Evolutionary conservation across 345 rosid species (phyloP).

Genomic region (Arabidopsis thaliana): TAIR10.1 NC_003075.7:1250501-1251000

Average conservation of each 20-base stretch:
- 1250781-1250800: conserved; percentile 50
- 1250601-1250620: background rate
- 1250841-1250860: conserved; percentile 77
- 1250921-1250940: conserved; percentile 43
- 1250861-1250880: background rate
- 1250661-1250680: conserved; percentile 74
- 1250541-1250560: conserved; percentile 54
- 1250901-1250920: conserved; percentile 5
- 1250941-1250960: conserved; percentile 89
- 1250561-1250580: background rate
- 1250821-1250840: conserved; percentile 57
- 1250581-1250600: background rate
- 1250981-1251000: conserved; percentile 75
- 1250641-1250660: conserved; percentile 81
- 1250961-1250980: conserved; percentile 78
- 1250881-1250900: background rate
- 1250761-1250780: conserved; percentile 62
- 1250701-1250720: conserved; percentile 42
- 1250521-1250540: conserved; percentile 82
- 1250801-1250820: conserved; percentile 52
- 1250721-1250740: conserved; percentile 42
- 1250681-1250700: conserved; percentile 48
- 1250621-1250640: conserved; percentile 64
- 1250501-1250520: conserved; percentile 78
- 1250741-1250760: conserved; percentile 56